Conservation (phyloP, 225 moss, liverwort and hornwort species). For the Pseudoscleropodium purum region DNA sequence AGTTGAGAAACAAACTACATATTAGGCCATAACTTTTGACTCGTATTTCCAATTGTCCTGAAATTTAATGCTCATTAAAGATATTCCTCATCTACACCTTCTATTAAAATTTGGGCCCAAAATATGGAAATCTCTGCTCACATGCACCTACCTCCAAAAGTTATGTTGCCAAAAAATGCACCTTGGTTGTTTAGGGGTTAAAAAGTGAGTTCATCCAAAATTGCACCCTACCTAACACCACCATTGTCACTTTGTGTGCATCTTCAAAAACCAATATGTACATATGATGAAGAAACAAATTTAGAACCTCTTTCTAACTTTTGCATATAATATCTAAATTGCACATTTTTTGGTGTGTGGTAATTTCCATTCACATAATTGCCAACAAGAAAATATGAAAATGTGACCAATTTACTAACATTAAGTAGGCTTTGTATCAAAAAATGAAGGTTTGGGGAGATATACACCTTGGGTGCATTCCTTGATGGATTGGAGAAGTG, state of each 20-base stretch:
- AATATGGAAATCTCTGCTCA: too few relatives aligned
- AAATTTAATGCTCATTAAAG: too few relatives aligned
- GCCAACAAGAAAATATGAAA: background rate
- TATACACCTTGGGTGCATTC: background rate
- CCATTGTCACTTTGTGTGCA: background rate
- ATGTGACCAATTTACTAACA: background rate
- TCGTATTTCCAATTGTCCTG: too few relatives aligned
- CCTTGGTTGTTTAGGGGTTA: too few relatives aligned
- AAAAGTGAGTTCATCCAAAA: background rate
- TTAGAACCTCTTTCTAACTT: background rate
- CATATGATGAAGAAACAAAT: rapidly evolving
- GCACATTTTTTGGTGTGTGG: rapidly evolving
- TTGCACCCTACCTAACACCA: too few relatives aligned
- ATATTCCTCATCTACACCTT: too few relatives aligned
- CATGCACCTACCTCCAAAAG: too few relatives aligned
- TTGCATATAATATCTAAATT: background rate
- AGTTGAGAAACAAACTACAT: too few relatives aligned
- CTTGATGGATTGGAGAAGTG: background rate
- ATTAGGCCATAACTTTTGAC: too few relatives aligned
- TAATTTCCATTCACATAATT: too few relatives aligned
- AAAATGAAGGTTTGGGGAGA: background rate
- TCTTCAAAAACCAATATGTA: background rate
- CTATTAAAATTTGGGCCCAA: too few relatives aligned
- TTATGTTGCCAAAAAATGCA: too few relatives aligned
- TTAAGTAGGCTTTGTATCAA: background rate